These are phyloP conservation scores for Pseudocercospora vitis DNA, from an alignment of 2,329 filamentous ascomycete species.

Conservation along the genomic window DNA sequence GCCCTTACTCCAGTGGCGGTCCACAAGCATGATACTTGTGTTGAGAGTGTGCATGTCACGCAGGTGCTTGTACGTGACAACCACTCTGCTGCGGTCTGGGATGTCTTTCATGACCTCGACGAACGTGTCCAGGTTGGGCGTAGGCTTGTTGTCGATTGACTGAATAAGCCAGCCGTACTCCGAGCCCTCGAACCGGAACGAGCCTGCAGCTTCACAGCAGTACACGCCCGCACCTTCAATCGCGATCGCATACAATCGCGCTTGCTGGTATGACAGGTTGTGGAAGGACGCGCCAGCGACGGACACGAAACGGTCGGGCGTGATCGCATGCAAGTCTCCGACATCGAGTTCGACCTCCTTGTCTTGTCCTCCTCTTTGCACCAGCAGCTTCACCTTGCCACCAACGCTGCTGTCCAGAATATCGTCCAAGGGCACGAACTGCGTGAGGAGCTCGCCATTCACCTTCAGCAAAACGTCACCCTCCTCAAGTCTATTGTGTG, in stretches of 20 bases:
- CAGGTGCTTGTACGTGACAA: conserved; percentile 94
- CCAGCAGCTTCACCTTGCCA: conserved; percentile 71
- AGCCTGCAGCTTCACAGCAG: conserved; percentile 90
- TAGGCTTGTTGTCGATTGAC: conserved; percentile 86
- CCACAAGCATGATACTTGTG: conserved; percentile 87
- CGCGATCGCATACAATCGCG: conserved; percentile 89
- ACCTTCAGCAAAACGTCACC: conserved; percentile 92
- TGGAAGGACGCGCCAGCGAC: conserved; percentile 95
- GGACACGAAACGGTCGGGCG: conserved; percentile 90
- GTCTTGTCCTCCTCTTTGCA: conserved; percentile 87
- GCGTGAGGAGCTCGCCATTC: conserved; percentile 87
- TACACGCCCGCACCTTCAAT: conserved; percentile 77
- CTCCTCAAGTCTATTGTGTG: conserved; percentile 82
- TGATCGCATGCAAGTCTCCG: conserved; percentile 89
- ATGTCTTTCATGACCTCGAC: conserved; percentile 87
- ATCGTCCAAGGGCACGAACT: conserved; percentile 88
- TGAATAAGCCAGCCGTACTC: conserved; percentile 94
- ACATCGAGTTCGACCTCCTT: conserved; percentile 81
- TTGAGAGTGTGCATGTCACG: conserved; percentile 91
- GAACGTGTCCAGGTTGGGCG: conserved; percentile 82
- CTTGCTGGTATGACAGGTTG: conserved; percentile 94
- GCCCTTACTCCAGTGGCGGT: conserved; percentile 93
- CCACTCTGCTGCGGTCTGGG: conserved; percentile 76
- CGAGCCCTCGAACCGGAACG: conserved; percentile 88
- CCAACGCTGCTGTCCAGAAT: conserved; percentile 88